These are phyloP conservation scores for Lathyrus oleraceus DNA, from an alignment of 306 rosid genomes.

Conservation along the genomic window DNA sequence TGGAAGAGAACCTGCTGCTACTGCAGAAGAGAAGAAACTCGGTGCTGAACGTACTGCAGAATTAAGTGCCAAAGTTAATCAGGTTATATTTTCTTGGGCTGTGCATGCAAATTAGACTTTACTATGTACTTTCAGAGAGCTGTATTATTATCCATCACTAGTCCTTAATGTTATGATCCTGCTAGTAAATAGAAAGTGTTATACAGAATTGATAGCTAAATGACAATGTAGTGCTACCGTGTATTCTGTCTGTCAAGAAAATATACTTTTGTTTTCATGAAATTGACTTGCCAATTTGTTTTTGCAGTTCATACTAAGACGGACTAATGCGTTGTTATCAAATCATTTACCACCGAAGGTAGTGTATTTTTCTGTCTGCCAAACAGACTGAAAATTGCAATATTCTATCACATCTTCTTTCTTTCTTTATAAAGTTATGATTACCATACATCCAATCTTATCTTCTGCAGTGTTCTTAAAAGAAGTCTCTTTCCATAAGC, in stretches of 20 bases:
- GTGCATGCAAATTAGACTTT: constrained; percentile 13
- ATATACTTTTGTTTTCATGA: constrained; percentile 24
- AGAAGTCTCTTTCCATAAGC: constrained; percentile 5
- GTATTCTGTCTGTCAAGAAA: constrained; percentile 32
- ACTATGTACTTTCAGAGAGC: constrained; percentile 18
- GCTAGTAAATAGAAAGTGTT: constrained; percentile 20
- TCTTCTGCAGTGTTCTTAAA: constrained; percentile 14
- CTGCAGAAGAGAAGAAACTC: constrained; percentile 78
- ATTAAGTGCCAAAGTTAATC: constrained; percentile 83
- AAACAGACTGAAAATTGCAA: constrained; percentile 24
- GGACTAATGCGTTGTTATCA: constrained; percentile 87
- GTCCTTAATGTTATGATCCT: constrained; percentile 29
- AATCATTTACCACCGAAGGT: constrained; percentile 99
- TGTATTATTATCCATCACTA: constrained; percentile 31
- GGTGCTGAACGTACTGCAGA: constrained; percentile 80
- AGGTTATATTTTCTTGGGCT: constrained; percentile 47
- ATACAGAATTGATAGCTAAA: constrained; percentile 19
- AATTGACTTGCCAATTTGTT: constrained; percentile 30
- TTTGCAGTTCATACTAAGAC: constrained; percentile 87
- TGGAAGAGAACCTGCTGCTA: constrained; percentile 92
- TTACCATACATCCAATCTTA: constrained; percentile 11
- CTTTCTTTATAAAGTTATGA: constrained; percentile 2
- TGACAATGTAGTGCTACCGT: constrained; percentile 14
- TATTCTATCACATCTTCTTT: neutral
- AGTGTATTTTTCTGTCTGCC: constrained; percentile 31